Evolutionary conservation across 1,139 yeast species (phyloP), one percentile per base, ranked within the genome.

Genomic region (Yamadazyma pseudoaaseri): DNA sequence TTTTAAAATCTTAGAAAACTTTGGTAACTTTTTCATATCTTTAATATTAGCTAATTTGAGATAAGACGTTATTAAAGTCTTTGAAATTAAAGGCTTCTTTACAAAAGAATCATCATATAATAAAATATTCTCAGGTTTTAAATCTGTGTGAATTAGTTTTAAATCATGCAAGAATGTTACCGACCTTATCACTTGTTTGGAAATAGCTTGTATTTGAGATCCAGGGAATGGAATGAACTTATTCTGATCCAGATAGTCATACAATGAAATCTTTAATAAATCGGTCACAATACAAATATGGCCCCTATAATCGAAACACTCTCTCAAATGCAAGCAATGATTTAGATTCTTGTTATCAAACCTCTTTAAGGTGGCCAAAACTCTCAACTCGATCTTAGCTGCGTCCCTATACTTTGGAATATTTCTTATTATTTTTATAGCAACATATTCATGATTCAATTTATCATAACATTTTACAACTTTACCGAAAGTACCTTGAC

Each of bases 401-500:
- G 96, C 96, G 54, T 82, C 90, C 39, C 92, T 64, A 52, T 84
- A 84, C 57, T 85, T 80, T 21, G 84, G 89, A 24, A 84, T 80
- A 31, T 86, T 81, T 44, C 86, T 68, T 31, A 94, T 92, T 44
- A 94, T 86, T 57, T 94, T 94, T 43, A 92, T 83, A 1, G 99
- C 99, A 35, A 89, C 95, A 35, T 75, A 73, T 40, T 77, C 74
- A 24, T 78, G 67, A 34, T 73, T 73, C 29, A 70, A 62, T 39
- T 70, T 70, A 50, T 82, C 90, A 43, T 64, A 64, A 33, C 89
- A 85, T 48, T 79, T 79, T 25, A 89, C 84, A 10, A 94, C 99
- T 55, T 90, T 92, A 13, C 98, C 98, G 65, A 92, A 94, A 0
- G 98, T 94, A 6, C 99, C 99, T 53, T 92, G 97, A 15, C 99